These are phyloP conservation scores for Uromyces viciae-fabae DNA, from an alignment of 1,284 basidiomycete genomes.

Conservation along the genomic window DNA sequence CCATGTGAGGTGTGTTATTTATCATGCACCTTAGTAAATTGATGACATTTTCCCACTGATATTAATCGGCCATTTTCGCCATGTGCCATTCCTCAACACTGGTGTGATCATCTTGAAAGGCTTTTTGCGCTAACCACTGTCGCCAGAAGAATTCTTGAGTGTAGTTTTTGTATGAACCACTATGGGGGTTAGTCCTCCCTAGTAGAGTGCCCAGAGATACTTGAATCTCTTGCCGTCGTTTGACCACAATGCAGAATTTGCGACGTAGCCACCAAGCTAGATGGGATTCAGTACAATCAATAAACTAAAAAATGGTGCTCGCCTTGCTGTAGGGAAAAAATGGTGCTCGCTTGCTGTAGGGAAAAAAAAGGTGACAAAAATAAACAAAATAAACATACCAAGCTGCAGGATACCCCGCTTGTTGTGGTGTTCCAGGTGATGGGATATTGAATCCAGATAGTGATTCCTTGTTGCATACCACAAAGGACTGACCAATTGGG, in stretches of 20 bases:
- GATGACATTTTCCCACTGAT: neutral
- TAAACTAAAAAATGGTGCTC: neutral
- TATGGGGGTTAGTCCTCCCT: neutral
- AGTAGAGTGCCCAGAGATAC: neutral
- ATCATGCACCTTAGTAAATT: neutral
- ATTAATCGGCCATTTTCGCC: neutral
- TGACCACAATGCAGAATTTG: neutral
- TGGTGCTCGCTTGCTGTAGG: neutral
- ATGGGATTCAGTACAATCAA: too few species aligned
- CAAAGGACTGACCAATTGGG: too few species aligned
- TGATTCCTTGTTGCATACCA: too few species aligned
- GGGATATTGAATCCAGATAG: too few species aligned
- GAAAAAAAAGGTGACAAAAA: too few species aligned
- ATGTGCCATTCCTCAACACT: neutral
- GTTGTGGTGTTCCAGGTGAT: too few species aligned
- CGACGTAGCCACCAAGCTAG: neutral
- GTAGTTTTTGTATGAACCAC: neutral
- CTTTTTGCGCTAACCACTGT: neutral
- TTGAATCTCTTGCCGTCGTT: neutral
- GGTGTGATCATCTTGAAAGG: neutral
- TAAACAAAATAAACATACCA: too few species aligned
- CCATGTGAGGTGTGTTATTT: neutral
- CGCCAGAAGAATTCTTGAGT: neutral
- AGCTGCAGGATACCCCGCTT: too few species aligned
- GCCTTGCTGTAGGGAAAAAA: neutral